Evolutionary conservation across 192 early-diverging fungal genomes (phyloP).

Genomic region (Umbelopsis isabellina): DNA sequence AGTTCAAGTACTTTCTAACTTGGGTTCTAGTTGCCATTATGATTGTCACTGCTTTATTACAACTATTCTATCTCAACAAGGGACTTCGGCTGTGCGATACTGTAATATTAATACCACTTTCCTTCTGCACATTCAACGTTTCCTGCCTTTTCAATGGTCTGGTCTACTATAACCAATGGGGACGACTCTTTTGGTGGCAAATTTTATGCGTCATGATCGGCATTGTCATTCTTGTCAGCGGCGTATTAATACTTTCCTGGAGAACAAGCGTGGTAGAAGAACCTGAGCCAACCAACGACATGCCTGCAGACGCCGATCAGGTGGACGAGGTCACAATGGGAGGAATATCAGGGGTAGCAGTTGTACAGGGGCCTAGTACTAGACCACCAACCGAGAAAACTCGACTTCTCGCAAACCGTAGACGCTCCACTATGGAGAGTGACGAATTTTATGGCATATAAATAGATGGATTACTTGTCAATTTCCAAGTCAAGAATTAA

Average conservation of each 20-base stretch:
- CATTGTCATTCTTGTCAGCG: slow-evolving; percentile 61
- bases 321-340: slow-evolving; percentile 19
- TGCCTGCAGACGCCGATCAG: neutral
- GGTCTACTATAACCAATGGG: slow-evolving; percentile 80
- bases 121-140: slow-evolving; percentile 76
- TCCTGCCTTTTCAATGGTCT: slow-evolving; percentile 76
- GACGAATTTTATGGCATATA: slow-evolving; percentile 18
- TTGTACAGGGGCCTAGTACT: neutral
- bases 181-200: slow-evolving; percentile 59
- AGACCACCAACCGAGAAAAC: slow-evolving; percentile 13
- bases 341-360: slow-evolving; percentile 11
- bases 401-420: neutral
- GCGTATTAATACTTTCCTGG: slow-evolving; percentile 71
- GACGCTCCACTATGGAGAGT: slow-evolving; percentile 14
- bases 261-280: slow-evolving; percentile 29
- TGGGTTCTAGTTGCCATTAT: slow-evolving; percentile 67
- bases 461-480: neutral
- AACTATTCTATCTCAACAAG: slow-evolving; percentile 78
- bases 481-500: neutral
- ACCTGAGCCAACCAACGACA: slow-evolving; percentile 18
- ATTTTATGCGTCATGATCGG: slow-evolving; percentile 69
- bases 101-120: slow-evolving; percentile 72
- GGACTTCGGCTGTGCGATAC: slow-evolving; percentile 76
- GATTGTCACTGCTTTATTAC: slow-evolving; percentile 52
- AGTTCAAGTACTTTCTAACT: slow-evolving; percentile 70